Conservation (phyloP, 1,284 basidiomycete genomes). For the Trichosporon inkin region DNA sequence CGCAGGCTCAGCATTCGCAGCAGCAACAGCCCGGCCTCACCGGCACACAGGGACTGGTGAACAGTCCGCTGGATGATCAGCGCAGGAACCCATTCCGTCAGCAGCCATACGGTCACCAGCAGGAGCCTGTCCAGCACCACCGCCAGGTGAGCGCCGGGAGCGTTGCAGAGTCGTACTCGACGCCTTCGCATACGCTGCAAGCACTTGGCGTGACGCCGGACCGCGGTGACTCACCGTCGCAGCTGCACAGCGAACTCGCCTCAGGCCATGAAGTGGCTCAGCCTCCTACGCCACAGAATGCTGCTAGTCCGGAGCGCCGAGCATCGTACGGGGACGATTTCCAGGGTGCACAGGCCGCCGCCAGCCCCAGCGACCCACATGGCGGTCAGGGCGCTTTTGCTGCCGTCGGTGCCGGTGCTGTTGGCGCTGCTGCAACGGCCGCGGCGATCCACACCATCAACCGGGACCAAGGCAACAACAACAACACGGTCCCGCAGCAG, state of each 20-base stretch:
- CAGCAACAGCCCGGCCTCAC: neutral
- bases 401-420: neutral
- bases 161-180: neutral
- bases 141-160: conserved; percentile 3
- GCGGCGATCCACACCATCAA: conserved; percentile 1
- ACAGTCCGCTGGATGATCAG: neutral
- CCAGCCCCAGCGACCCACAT: neutral
- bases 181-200: conserved; percentile 2
- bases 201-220: conserved; percentile 1
- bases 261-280: neutral
- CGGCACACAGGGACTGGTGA: neutral
- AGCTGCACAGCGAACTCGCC: neutral
- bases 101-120: neutral
- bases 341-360: neutral
- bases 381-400: conserved; percentile 8
- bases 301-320: neutral
- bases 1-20: neutral
- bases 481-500: neutral
- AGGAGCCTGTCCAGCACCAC: conserved; percentile 2
- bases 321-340: neutral
- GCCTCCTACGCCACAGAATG: neutral
- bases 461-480: neutral
- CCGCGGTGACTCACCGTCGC: conserved; percentile 2
- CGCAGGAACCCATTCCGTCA: neutral
- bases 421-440: neutral